Evolutionary conservation across 2,329 filamentous ascomycete genomes (phyloP), one percentile per base, ranked within the genome.

Genomic region (Tolypocladium endophyticum): DNA sequence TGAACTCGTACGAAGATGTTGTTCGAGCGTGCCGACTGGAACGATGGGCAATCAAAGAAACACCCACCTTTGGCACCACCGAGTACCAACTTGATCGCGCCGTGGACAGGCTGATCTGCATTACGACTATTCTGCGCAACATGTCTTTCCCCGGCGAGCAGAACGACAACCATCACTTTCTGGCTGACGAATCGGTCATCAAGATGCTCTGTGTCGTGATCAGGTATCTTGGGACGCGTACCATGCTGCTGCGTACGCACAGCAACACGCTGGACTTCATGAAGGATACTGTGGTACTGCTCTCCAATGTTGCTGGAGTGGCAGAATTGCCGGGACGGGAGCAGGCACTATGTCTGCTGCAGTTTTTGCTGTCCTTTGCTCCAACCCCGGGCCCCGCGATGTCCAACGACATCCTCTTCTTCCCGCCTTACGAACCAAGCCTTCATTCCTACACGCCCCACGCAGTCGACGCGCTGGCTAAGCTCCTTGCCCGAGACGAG

Each of bases 201-300:
- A 91, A 89, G 66, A 91, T 97, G 68, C 77, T 97, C 11, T 91
- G 90, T 60, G 87, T 87, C 54, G 84, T 92, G 4, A 92, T 97
- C 63, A 83, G 92, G 61, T 90, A 94, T 65, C 80, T 97, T 18
- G 94, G 93, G 36, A 97, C 92, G 4, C 87, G 92, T 18, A 91
- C 91, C 66, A 90, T 93, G 81, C 81, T 97, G 36, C 77, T 97
- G 50, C 86, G 91, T 45, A 90, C 87, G 4, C 83, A 94, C 64
- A 80, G 83, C 68, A 96, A 97, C 73, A 94, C 89, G 0, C 78
- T 97, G 64, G 94, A 99, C 73, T 93, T 97, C 68, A 96, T 97
- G 90, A 99, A 99, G 75, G 94, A 99, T 72, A 79, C 92, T 36
- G 85, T 97, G 60, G 87, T 91, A 20, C 86, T 96, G 65, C 79